phyloP scores from a whole-genome alignment of 495 filamentous ascomycete species.

The Penicillium flavigenum region DNA sequence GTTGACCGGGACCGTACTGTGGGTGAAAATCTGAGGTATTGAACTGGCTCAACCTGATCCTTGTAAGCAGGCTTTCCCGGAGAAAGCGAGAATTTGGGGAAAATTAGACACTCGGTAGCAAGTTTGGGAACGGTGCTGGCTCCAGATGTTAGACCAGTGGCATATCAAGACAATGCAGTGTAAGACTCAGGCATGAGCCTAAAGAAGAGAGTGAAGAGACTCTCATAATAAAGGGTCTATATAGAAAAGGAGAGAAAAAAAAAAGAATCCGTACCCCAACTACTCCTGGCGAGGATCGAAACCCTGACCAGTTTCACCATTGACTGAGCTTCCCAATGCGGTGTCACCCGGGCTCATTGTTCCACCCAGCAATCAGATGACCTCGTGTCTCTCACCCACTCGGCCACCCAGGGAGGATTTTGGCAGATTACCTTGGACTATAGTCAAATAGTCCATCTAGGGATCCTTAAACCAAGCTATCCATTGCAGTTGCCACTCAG shows the following conservation, averaged over 20 bases:
- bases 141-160: too few species aligned
- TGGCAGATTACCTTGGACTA: not conserved
- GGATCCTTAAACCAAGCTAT: too few species aligned
- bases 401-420: not conserved
- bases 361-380: not conserved
- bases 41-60: too few species aligned
- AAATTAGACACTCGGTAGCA: too few species aligned
- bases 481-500: too few species aligned
- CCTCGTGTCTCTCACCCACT: conserved; percentile 5
- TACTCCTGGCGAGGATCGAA: not conserved
- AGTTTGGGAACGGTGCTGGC: too few species aligned
- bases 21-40: too few species aligned
- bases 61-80: too few species aligned
- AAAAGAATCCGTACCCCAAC: not conserved
- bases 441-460: not conserved
- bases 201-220: not conserved
- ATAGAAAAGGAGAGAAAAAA: not conserved
- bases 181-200: not conserved
- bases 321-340: conserved; percentile 1
- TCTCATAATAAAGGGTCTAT: too few species aligned
- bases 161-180: too few species aligned
- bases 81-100: too few species aligned
- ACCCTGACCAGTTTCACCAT: not conserved
- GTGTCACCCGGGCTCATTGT: not conserved
- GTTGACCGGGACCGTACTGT: too few species aligned